These are phyloP conservation scores for Hippophae gyantsensis DNA, from an alignment of 306 rosid genomes.

Conservation along the genomic window DNA sequence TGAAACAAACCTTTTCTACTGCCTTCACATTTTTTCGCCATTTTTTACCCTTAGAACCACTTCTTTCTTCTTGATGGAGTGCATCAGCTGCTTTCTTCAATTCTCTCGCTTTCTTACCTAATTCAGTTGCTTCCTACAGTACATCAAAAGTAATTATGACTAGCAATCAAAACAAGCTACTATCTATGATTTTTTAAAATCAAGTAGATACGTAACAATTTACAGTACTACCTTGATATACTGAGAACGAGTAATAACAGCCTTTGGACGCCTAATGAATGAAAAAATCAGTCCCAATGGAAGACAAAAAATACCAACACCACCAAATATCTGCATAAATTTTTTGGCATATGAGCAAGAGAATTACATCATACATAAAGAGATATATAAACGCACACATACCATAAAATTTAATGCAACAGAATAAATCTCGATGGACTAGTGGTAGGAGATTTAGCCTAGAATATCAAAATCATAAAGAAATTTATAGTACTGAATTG, in stretches of 20 bases:
- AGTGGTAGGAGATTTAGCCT: too few relatives aligned
- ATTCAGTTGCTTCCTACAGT: conserved; percentile 91
- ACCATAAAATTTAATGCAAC: neutral
- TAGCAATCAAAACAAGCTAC: conserved; percentile 12
- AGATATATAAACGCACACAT: neutral
- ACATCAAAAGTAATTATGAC: conserved; percentile 18
- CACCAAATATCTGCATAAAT: conserved; percentile 84
- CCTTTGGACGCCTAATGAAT: conserved; percentile 87
- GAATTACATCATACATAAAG: too few relatives aligned
- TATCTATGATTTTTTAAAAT: neutral
- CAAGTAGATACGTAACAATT: neutral
- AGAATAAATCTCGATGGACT: too few relatives aligned
- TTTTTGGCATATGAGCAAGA: neutral
- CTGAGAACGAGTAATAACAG: conserved; percentile 97
- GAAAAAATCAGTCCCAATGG: conserved; percentile 88
- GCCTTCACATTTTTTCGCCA: conserved; percentile 88
- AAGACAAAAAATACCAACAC: conserved; percentile 90
- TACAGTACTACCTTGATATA: conserved; percentile 68
- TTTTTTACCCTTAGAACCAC: conserved; percentile 88
- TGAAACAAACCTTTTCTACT: conserved; percentile 61
- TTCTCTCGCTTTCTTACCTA: conserved; percentile 85
- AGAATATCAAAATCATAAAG: too few relatives aligned
- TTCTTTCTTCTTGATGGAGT: conserved; percentile 85
- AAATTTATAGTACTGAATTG: too few relatives aligned
- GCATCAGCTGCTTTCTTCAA: conserved; percentile 83